phyloP scores from a whole-genome alignment of 768 basidiomycete genomes.

The Cyclocybe cylindracea region DNA sequence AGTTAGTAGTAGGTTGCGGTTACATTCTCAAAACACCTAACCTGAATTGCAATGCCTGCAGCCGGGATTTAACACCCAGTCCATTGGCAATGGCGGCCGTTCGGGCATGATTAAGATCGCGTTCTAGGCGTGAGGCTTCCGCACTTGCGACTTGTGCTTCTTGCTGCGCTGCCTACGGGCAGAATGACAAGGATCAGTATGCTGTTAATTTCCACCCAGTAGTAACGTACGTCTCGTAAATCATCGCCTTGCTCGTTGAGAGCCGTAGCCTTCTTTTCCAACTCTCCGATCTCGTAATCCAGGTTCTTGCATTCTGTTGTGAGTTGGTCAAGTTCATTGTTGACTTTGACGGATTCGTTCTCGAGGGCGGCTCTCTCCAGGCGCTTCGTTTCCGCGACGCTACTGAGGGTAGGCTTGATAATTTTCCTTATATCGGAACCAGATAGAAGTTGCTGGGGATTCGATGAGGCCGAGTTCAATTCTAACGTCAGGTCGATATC shows the following conservation, averaged over 20 bases:
- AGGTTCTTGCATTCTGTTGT: constrained; percentile 77
- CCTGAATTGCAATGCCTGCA: constrained; percentile 80
- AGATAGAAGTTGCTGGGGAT: constrained; percentile 63
- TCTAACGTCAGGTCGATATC: constrained; percentile 79
- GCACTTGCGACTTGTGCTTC: constrained; percentile 67
- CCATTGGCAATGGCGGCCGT: constrained; percentile 78
- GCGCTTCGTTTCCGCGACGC: constrained; percentile 71
- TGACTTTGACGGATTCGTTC: constrained; percentile 77
- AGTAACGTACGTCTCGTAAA: constrained; percentile 64
- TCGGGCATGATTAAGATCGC: constrained; percentile 72
- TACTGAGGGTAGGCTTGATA: constrained; percentile 76
- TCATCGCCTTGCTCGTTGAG: constrained; percentile 80
- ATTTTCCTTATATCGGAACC: constrained; percentile 73
- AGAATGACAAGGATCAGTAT: constrained; percentile 5
- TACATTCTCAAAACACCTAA: constrained; percentile 5
- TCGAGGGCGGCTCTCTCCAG: constrained; percentile 69
- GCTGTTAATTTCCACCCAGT: background rate
- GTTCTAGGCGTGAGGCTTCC: constrained; percentile 68
- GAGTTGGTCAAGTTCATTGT: constrained; percentile 81
- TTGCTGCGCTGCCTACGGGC: constrained; percentile 68
- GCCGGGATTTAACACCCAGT: constrained; percentile 77
- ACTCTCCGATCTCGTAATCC: constrained; percentile 73
- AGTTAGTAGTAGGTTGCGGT: constrained; percentile 2
- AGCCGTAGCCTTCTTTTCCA: constrained; percentile 71
- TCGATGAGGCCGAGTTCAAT: constrained; percentile 75